Conservation (phyloP, 106 monocot genomes). For the Allium fistulosum region DNA sequence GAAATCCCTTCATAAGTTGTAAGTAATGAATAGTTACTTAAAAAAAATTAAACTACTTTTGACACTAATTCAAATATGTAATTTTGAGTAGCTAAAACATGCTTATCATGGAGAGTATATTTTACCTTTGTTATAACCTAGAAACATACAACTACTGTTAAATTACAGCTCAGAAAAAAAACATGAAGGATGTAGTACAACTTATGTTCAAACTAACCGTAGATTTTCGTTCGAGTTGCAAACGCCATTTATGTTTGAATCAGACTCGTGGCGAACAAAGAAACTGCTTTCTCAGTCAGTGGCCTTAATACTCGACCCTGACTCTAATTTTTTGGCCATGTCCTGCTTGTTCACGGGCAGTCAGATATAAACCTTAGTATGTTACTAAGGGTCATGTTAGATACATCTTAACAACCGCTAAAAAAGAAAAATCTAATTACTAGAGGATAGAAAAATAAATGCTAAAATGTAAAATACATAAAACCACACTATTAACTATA, state of each 20-base stretch:
- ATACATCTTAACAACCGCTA: background rate
- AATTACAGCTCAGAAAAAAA: background rate
- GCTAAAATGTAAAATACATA: background rate
- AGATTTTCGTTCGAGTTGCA: constrained; percentile 16
- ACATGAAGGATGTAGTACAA: background rate
- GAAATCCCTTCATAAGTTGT: too few relatives aligned
- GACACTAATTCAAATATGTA: too few relatives aligned
- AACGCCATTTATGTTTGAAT: constrained; percentile 22
- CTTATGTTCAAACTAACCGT: constrained; percentile 21
- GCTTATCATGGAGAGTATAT: background rate
- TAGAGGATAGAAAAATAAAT: background rate
- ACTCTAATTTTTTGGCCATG: constrained; percentile 13
- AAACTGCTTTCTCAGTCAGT: constrained; percentile 26
- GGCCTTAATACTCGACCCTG: background rate
- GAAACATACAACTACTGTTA: background rate
- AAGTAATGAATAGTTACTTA: background rate
- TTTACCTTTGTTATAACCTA: background rate
- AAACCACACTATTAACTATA: too few relatives aligned
- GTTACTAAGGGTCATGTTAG: too few relatives aligned
- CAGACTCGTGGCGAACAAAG: constrained; percentile 40
- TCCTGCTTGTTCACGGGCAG: constrained; percentile 3
- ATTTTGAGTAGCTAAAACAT: background rate
- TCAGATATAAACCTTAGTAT: too few relatives aligned
- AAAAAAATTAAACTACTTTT: background rate
- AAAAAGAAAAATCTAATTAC: background rate